These are phyloP conservation scores for Quercus tomentella DNA, from an alignment of 331 rosid genomes.

Conservation along the genomic window DNA sequence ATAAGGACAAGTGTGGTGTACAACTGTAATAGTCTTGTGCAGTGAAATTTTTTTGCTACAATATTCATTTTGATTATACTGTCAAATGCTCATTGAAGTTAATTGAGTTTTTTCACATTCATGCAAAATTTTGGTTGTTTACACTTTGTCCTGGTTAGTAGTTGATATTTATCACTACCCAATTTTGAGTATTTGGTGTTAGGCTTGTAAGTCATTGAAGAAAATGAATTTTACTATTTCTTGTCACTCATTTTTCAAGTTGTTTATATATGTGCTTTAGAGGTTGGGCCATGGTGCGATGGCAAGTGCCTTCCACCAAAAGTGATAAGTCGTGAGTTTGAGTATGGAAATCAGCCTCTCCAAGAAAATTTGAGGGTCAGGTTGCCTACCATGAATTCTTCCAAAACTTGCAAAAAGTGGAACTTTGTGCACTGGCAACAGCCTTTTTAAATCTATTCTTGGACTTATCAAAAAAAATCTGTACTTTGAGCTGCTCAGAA, in stretches of 20 bases:
- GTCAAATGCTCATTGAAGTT: neutral
- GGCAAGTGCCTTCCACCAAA: no score
- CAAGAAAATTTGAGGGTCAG: no score
- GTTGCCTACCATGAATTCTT: no score
- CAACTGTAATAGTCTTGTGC: neutral
- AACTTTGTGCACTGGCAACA: no score
- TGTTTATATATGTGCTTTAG: neutral
- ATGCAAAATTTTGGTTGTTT: no score
- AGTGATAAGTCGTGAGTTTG: no score
- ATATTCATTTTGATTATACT: neutral
- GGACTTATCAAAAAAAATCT: neutral
- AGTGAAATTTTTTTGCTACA: neutral
- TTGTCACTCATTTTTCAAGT: neutral
- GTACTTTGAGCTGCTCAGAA: neutral
- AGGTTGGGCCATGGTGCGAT: no score
- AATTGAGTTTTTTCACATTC: neutral
- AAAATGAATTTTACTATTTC: neutral
- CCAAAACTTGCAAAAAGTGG: no score
- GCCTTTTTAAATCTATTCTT: no score
- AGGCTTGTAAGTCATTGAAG: neutral
- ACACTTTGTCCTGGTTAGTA: neutral
- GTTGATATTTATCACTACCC: neutral
- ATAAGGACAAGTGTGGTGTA: neutral
- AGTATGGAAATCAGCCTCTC: no score
- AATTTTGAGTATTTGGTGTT: neutral